phyloP scores from a whole-genome alignment of 192 early-diverging fungal genomes.

The Oehlia diaphana region DNA sequence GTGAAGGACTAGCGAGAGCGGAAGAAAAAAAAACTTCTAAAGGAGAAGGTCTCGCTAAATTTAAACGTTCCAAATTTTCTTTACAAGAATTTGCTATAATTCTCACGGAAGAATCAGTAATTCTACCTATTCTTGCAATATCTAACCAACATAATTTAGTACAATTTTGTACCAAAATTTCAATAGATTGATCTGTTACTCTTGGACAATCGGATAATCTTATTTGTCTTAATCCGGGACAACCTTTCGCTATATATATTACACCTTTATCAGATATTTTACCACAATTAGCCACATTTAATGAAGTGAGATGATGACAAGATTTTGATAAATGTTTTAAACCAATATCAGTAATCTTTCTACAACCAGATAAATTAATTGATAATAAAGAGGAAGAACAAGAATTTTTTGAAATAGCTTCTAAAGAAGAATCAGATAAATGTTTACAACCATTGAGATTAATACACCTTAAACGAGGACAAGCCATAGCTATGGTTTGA shows the following conservation, averaged over 20 bases:
- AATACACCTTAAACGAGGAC: not conserved
- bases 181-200: constrained; percentile 29
- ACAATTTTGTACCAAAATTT: constrained; percentile 35
- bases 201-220: constrained; percentile 38
- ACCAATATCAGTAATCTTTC: constrained; percentile 39
- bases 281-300: constrained; percentile 13
- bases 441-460: not conserved
- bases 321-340: constrained; percentile 33
- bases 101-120: constrained; percentile 33
- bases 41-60: constrained; percentile 34
- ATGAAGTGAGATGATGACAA: not conserved
- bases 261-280: constrained; percentile 16
- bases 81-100: constrained; percentile 33
- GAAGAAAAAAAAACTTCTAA: constrained; percentile 5
- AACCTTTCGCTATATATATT: constrained; percentile 24
- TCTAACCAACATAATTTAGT: constrained; percentile 43
- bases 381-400: constrained; percentile 16
- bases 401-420: not conserved
- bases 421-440: not conserved
- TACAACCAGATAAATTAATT: constrained; percentile 43
- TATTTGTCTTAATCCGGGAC: constrained; percentile 35
- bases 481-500: not conserved
- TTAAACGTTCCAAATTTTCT: constrained; percentile 40
- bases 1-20: not conserved
- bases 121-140: constrained; percentile 33